Percentiles rank a stretch among this genome's conserved stretches.
Evolutionary conservation across 2,329 filamentous ascomycete species (phyloP).

Genomic region (Metarhizium rileyi): DNA sequence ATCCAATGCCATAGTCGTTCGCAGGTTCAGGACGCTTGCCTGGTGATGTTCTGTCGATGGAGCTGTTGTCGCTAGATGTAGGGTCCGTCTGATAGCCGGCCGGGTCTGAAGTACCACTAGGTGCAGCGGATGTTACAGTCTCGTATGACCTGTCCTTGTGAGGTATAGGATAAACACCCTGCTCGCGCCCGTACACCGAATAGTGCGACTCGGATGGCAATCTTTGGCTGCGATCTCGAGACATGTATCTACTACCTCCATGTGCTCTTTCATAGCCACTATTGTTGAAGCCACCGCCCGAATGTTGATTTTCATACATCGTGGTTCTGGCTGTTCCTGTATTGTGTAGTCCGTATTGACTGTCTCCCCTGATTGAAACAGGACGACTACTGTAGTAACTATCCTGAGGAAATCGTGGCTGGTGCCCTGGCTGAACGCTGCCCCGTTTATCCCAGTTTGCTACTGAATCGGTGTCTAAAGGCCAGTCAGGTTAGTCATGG

Average conservation of each 20-base stretch:
- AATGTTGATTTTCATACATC: conserved; percentile 31
- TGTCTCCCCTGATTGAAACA: conserved; percentile 29
- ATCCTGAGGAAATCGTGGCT: conserved; percentile 39
- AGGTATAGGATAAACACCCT: conserved; percentile 41
- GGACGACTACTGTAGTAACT: conserved; percentile 41
- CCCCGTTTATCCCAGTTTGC: conserved; percentile 46
- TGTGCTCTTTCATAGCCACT: conserved; percentile 13
- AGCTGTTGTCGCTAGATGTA: conserved; percentile 82
- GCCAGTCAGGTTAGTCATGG: conserved; percentile 1
- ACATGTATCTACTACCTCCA: conserved; percentile 4
- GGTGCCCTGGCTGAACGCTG: conserved; percentile 46
- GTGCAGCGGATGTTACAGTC: conserved; percentile 70
- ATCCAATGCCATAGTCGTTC: conserved; percentile 57
- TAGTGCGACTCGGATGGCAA: conserved; percentile 38
- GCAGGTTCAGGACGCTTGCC: conserved; percentile 42
- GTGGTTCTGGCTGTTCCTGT: conserved; percentile 27
- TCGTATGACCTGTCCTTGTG: conserved; percentile 76
- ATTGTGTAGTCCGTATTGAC: conserved; percentile 28
- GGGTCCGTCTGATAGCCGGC: conserved; percentile 78
- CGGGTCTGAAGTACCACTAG: conserved; percentile 65
- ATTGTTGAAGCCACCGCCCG: conserved; percentile 15
- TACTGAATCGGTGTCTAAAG: conserved; percentile 35
- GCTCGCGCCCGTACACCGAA: conserved; percentile 27
- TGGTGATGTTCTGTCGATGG: conserved; percentile 62
- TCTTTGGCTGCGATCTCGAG: conserved; percentile 24